A percentile compares a stretch with the other conserved stretches of the same genome.
Conservation (phyloP, 768 basidiomycete species). For the Crucibulum laeve region DNA sequence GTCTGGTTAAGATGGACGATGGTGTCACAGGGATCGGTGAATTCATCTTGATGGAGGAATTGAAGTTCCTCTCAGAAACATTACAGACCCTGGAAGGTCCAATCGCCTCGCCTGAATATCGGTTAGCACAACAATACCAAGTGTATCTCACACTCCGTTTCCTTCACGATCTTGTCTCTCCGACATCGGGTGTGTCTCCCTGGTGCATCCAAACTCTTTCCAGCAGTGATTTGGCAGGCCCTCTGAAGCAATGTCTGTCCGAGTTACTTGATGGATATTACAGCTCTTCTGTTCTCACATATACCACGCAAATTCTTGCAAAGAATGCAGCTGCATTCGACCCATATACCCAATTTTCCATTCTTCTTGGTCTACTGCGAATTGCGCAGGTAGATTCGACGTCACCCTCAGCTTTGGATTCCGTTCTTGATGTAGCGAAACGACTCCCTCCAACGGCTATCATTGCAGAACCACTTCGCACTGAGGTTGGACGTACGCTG, state of each 20-base stretch:
- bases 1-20: slow-evolving; percentile 53
- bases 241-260: slow-evolving; percentile 37
- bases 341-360: slow-evolving; percentile 23
- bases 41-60: slow-evolving; percentile 66
- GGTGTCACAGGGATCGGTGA: slow-evolving; percentile 56
- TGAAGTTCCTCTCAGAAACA: slow-evolving; percentile 42
- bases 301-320: slow-evolving; percentile 30
- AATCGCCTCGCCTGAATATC: slow-evolving; percentile 25
- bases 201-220: slow-evolving; percentile 43
- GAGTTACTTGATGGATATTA: slow-evolving; percentile 44
- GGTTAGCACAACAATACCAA: slow-evolving; percentile 40
- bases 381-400: slow-evolving; percentile 23
- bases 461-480: slow-evolving; percentile 21
- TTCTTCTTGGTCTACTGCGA: slow-evolving; percentile 27
- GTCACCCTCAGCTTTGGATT: slow-evolving; percentile 15
- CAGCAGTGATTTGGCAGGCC: slow-evolving; percentile 36
- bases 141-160: slow-evolving; percentile 46
- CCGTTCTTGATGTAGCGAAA: slow-evolving; percentile 18
- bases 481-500: slow-evolving; percentile 30
- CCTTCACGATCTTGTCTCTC: slow-evolving; percentile 37
- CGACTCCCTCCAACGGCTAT: slow-evolving; percentile 17
- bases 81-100: slow-evolving; percentile 30
- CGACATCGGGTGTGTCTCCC: slow-evolving; percentile 29
- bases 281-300: slow-evolving; percentile 38
- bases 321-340: slow-evolving; percentile 19